These are phyloP conservation scores for Penicillium psychrofluorescens DNA, from an alignment of 495 filamentous ascomycete genomes.

Conservation along the genomic window DNA sequence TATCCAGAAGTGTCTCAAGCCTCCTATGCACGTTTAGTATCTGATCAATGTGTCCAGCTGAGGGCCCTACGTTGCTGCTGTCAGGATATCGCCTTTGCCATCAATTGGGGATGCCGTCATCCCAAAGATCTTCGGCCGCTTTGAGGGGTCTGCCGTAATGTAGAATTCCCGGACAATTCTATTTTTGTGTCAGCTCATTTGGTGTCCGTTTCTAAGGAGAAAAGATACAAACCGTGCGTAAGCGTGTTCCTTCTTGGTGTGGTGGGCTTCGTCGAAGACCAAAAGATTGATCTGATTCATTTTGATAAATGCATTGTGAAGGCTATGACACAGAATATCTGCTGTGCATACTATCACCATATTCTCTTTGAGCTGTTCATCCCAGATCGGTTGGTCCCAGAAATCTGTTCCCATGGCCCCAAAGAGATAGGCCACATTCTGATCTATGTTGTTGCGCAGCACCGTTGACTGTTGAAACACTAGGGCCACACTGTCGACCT, in stretches of 20 bases:
- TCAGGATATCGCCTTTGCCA: constrained; percentile 59
- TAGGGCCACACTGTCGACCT: constrained; percentile 83
- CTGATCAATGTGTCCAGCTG: no score
- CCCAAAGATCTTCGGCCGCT: constrained; percentile 76
- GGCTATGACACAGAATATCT: constrained; percentile 70
- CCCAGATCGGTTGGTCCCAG: constrained; percentile 63
- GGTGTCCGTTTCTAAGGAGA: not conserved
- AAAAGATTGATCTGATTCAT: constrained; percentile 85
- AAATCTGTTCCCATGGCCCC: constrained; percentile 65
- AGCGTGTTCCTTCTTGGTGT: constrained; percentile 89
- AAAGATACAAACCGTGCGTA: constrained; percentile 58
- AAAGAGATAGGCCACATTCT: constrained; percentile 69
- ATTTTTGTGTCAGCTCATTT: constrained; percentile 6
- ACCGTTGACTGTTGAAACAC: constrained; percentile 88
- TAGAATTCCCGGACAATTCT: constrained; percentile 89
- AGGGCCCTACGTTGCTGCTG: constrained; percentile 51
- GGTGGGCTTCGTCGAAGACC: constrained; percentile 95
- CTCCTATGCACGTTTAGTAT: constrained; percentile 31
- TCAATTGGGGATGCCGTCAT: constrained; percentile 99
- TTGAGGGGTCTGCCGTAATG: constrained; percentile 30
- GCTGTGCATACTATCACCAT: constrained; percentile 94
- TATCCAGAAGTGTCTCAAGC: constrained; percentile 71
- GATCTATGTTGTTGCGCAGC: constrained; percentile 74
- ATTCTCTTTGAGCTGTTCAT: constrained; percentile 55
- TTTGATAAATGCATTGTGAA: constrained; percentile 72